Conservation (phyloP, 805 yeast genomes). For the Saturnispora dispora region DNA sequence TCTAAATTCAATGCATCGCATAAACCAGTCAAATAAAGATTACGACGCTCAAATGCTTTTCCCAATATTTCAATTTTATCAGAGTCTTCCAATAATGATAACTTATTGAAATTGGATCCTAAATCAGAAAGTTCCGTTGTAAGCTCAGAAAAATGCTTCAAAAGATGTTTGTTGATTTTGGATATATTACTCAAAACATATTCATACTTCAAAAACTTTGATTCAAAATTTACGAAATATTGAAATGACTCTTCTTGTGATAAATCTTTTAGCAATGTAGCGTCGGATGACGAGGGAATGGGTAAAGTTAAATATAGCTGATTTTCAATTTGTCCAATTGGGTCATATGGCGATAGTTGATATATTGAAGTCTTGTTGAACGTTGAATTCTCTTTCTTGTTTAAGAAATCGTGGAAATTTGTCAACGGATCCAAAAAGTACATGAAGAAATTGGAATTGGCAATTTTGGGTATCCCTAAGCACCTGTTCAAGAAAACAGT, state of each 20-base stretch:
- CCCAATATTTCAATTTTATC: constrained; percentile 66
- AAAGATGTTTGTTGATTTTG: constrained; percentile 36
- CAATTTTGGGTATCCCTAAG: constrained; percentile 43
- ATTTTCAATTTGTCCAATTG: constrained; percentile 43
- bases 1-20: constrained; percentile 22
- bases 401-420: constrained; percentile 69
- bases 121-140: constrained; percentile 42
- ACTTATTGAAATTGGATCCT: constrained; percentile 42
- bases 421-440: constrained; percentile 81
- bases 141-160: constrained; percentile 37
- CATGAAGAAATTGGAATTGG: constrained; percentile 53
- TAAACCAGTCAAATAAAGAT: constrained; percentile 40
- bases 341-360: constrained; percentile 54
- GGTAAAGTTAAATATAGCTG: constrained; percentile 54
- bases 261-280: constrained; percentile 19
- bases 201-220: constrained; percentile 27
- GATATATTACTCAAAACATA: constrained; percentile 25
- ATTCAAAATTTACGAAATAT: constrained; percentile 23
- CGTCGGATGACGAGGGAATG: constrained; percentile 34
- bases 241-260: constrained; percentile 24
- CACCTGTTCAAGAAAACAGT: constrained; percentile 75
- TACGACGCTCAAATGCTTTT: constrained; percentile 70
- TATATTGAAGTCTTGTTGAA: constrained; percentile 42
- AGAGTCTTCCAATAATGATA: constrained; percentile 41
- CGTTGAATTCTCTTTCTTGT: constrained; percentile 43